Percentiles rank a stretch among this genome's conserved stretches.
Conservation (phyloP, 1,139 yeast species). For the Geotrichum phurueaensis region DNA sequence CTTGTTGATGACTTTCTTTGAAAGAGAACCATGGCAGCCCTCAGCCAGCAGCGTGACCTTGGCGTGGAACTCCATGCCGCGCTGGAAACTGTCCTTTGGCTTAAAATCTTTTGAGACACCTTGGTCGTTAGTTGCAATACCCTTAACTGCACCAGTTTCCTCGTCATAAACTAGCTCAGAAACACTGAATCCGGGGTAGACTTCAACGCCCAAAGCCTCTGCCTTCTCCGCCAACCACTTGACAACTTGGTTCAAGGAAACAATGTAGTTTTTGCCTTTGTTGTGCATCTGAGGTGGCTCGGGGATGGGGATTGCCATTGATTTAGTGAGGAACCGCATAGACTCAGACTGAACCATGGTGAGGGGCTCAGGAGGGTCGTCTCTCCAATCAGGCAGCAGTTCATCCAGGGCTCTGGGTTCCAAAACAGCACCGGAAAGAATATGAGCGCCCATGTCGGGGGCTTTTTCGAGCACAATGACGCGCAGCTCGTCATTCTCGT, state of each 20-base stretch:
- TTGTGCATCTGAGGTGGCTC: constrained; percentile 91
- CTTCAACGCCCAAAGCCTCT: constrained; percentile 87
- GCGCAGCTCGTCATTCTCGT: constrained; percentile 60
- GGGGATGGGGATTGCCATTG: constrained; percentile 62
- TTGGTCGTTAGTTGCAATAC: constrained; percentile 91
- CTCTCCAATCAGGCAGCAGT: constrained; percentile 64
- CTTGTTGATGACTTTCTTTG: constrained; percentile 67
- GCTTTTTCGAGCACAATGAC: constrained; percentile 90
- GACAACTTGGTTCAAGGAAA: constrained; percentile 73
- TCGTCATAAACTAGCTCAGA: constrained; percentile 64
- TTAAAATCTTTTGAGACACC: constrained; percentile 70
- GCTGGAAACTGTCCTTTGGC: constrained; percentile 76
- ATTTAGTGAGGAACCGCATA: constrained; percentile 62
- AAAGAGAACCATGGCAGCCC: constrained; percentile 93
- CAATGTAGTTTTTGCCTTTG: constrained; percentile 75
- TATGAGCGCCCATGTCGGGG: constrained; percentile 83
- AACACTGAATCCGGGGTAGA: constrained; percentile 90
- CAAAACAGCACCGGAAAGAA: constrained; percentile 86
- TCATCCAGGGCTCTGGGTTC: constrained; percentile 86
- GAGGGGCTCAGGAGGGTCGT: constrained; percentile 58
- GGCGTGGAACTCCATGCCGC: constrained; percentile 96
- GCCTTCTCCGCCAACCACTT: constrained; percentile 82
- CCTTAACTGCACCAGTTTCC: constrained; percentile 56
- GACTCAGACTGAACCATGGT: constrained; percentile 71
- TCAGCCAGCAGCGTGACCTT: constrained; percentile 84